Percentiles rank a stretch among this genome's conserved stretches.
Evolutionary conservation across 345 rosid genomes (phyloP).

Genomic region (Schrenkiella parvula): DNA sequence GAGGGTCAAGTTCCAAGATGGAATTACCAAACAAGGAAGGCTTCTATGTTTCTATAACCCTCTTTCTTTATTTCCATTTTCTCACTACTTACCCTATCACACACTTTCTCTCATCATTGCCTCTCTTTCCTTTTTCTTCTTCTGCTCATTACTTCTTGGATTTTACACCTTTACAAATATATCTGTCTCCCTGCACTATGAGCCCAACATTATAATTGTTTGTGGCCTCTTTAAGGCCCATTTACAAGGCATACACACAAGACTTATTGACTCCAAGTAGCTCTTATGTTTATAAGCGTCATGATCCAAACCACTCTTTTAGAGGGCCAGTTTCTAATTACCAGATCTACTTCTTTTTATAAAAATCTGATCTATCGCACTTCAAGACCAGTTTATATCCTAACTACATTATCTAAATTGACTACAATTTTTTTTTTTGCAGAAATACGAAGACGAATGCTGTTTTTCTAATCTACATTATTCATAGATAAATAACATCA

Average conservation of each 20-base stretch:
- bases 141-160: neutral
- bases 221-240: conserved; percentile 13
- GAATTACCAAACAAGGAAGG: conserved; percentile 17
- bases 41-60: conserved; percentile 22
- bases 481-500: neutral
- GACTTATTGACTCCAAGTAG: neutral
- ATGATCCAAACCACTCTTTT: neutral
- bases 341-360: neutral
- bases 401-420: neutral
- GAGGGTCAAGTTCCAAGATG: conserved; percentile 28
- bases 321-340: neutral
- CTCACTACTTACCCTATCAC: conserved; percentile 25
- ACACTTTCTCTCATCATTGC: conserved; percentile 13
- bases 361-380: too few relatives aligned
- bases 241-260: neutral
- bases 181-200: neutral
- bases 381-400: too few relatives aligned
- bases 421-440: neutral
- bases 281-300: neutral
- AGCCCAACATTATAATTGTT: neutral
- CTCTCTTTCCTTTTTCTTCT: neutral
- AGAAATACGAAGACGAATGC: neutral
- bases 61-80: conserved; percentile 20
- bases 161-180: neutral
- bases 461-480: neutral